These are phyloP conservation scores for Aspergillus incahuasiensis DNA, from an alignment of 495 filamentous ascomycete genomes.

Conservation along the genomic window DNA sequence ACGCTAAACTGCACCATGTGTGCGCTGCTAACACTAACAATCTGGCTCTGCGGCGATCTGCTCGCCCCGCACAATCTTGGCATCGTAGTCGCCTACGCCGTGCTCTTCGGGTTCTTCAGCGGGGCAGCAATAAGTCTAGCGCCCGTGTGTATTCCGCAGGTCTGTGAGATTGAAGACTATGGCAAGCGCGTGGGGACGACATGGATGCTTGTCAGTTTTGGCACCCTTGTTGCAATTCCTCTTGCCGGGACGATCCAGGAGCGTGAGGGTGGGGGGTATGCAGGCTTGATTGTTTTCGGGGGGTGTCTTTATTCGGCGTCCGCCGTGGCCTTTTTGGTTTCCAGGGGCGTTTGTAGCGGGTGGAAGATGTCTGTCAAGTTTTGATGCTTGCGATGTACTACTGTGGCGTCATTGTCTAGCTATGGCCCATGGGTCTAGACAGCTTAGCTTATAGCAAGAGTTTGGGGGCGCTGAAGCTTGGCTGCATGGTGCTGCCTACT, in stretches of 20 bases:
- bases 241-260: slow-evolving; percentile 58
- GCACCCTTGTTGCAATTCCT: slow-evolving; percentile 68
- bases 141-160: slow-evolving; percentile 55
- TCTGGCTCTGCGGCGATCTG: slow-evolving; percentile 44
- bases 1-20: slow-evolving; percentile 45
- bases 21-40: slow-evolving; percentile 42
- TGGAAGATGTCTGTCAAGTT: no score
- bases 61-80: no score
- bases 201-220: slow-evolving; percentile 55
- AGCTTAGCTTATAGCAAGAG: no score
- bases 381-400: no score
- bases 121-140: slow-evolving; percentile 56
- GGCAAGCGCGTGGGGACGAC: slow-evolving; percentile 60
- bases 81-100: slow-evolving; percentile 52
- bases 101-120: slow-evolving; percentile 57
- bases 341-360: no score
- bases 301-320: no score
- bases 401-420: no score
- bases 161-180: slow-evolving; percentile 55
- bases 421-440: no score
- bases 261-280: slow-evolving; percentile 4
- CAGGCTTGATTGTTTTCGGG: no score
- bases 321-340: no score
- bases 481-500: no score
- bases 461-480: no score